Base-by-base conservation (phyloP, 306 rosid genomes). In the Gillenia trifoliata region DNA sequence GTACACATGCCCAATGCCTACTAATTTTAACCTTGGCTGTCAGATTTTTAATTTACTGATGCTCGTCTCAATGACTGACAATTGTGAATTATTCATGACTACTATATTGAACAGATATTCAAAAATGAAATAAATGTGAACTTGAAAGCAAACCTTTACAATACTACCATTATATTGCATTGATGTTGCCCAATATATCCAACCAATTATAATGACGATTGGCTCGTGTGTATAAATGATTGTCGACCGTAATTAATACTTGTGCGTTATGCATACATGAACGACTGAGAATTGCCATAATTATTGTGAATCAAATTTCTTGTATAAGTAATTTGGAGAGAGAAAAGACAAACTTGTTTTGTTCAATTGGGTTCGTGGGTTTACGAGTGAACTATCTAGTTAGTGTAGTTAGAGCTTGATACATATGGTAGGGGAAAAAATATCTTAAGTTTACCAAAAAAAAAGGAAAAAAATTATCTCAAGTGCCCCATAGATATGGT, bases 401-500 rank as follows among this genome's bases (percentile, higher is more conserved):
- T 57, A 12, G n/a, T n/a, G n/a, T n/a, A n/a, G n/a, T n/a, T n/a
- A n/a, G 33, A 25, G 63, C 2, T 36, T 36, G 68, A 47, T 28
- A 50, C 22, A 29, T 28, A n/a, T n/a, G 60, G 25, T 20, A 1
- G 10, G 19, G 19, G 50, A 6, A 0, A 4, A 4, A 1, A 36
- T 36, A 36, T 36, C 40, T 36, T 1, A 36, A 36, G 9, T 34
- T 34, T 1, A 31, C 34, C 6, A 31, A 31, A 31, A 31, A 31
- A 31, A 31, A 31, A 6, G 6, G 5, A 31, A 31, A 31, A 4
- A 31, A 34, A 0, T 31, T 40, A 57, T 4, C 20, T 23, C 77
- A 73, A 62, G 76, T 74, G 72, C 67, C 22, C 69, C 47, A 29
- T 23, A 57, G 19, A 29, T 29, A 55, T 26, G 62, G 50, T 64